Evolutionary conservation across 805 yeast genomes (phyloP).

Genomic region (Nakazawaea populi): DNA sequence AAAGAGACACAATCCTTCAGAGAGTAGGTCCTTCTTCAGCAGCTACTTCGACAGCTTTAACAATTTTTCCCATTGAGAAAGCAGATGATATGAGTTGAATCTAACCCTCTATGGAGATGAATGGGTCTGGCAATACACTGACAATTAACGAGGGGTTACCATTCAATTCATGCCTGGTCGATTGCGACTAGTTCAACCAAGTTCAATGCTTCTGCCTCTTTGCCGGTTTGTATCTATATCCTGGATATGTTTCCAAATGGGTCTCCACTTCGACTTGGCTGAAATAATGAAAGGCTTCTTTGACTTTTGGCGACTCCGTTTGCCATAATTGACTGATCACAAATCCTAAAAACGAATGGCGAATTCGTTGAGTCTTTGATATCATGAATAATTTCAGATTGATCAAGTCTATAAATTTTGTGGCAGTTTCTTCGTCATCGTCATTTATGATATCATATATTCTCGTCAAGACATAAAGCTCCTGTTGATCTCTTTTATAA

Average conservation of each 20-base stretch:
- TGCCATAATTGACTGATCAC: slow-evolving; percentile 5
- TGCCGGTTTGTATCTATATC: slow-evolving; percentile 1
- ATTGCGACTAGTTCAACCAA: too few species aligned
- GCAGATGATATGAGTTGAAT: too few species aligned
- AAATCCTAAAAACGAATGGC: not conserved
- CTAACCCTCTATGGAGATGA: too few species aligned
- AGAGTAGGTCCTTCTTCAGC: too few species aligned
- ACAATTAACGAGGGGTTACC: too few species aligned
- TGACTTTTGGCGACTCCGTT: not conserved
- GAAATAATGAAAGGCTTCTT: not conserved
- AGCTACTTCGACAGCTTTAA: too few species aligned
- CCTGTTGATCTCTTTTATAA: not conserved
- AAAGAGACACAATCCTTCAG: too few species aligned
- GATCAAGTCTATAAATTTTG: not conserved
- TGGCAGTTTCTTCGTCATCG: not conserved
- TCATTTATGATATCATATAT: slow-evolving; percentile 2
- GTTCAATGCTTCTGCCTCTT: slow-evolving; percentile 3
- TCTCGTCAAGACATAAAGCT: slow-evolving; percentile 1
- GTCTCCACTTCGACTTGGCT: not conserved
- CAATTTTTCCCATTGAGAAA: too few species aligned
- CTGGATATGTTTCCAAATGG: not conserved
- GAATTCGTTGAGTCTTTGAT: not conserved
- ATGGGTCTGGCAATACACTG: too few species aligned
- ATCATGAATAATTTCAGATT: not conserved
- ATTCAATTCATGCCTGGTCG: too few species aligned